Evolutionary conservation across 2,329 filamentous ascomycete genomes (phyloP), one percentile per base, ranked within the genome.

Genomic region (Scleromitrula shiraiana): DNA sequence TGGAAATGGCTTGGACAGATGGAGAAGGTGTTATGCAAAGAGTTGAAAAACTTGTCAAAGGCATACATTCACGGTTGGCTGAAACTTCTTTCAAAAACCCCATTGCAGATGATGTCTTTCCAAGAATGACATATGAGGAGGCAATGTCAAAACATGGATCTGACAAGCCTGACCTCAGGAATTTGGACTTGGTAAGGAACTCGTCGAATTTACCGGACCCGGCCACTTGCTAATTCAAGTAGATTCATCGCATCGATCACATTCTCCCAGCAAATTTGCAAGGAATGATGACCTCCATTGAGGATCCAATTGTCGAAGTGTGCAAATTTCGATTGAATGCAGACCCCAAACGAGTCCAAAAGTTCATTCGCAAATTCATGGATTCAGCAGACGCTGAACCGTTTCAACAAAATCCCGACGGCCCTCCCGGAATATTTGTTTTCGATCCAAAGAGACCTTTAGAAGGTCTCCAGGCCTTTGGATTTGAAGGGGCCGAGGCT

Each of bases 161-260:
- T 4, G 93, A 98, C 66, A 98, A 98, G 65, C 93, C 93, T 4
- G 93, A 98, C 62, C 69, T 91, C 8, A 80, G 93, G 15, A 83
- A 90, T 30, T 77, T 78, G 1, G 82, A 80, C 22, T 68, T 77
- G 60, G 82, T 86, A 64, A 44, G 71, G 2, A 12, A 17, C 8
- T 10, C 12, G 0, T 12, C 63, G 5, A 6, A 2, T 19, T 24
- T 19, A 5, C 4, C 35, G 1, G 26, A 24, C 26, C 17, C 23
- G 19, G 20, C 17, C 19, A 7, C 14, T 8, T 26, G 22, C 57
- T 67, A 55, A 66, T 55, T 53, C 6, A 54, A 62, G 55, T 62
- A 88, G 76, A 87, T 94, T 52, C 71, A 69, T 44, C 71, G 72
- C 1, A 72, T 95, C 32, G 80, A 83, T 17, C 68, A 83, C 52